Percentiles rank a stretch among this genome's conserved stretches.
These are phyloP conservation scores for Heracleum sosnowskyi DNA, from an alignment of 129 eudicot genomes.

Conservation along the genomic window DNA sequence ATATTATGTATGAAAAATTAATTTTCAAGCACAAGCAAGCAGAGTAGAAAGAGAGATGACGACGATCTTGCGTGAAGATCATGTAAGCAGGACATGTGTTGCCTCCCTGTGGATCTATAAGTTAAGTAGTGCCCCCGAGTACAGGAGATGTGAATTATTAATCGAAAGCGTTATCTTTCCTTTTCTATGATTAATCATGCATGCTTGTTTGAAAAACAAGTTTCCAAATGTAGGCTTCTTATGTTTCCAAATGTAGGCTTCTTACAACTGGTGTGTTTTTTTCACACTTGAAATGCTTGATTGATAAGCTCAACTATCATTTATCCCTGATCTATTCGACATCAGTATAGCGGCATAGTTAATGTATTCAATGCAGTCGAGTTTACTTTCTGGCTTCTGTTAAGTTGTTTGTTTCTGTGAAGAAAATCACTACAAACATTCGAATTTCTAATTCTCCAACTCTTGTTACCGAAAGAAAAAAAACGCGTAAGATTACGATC, in stretches of 20 bases:
- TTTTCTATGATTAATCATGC: background rate
- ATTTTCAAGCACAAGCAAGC: too few species aligned
- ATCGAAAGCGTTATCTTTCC: background rate
- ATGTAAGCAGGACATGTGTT: conserved; percentile 3
- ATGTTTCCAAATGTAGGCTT: background rate
- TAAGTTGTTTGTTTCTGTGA: too few species aligned
- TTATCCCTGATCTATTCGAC: too few species aligned
- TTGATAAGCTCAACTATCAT: background rate
- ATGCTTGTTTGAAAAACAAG: background rate
- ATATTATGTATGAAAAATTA: too few species aligned
- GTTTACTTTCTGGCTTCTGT: too few species aligned
- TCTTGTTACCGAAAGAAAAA: too few species aligned
- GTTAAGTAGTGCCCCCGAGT: background rate
- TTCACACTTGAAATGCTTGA: background rate
- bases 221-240: background rate
- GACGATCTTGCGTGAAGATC: background rate
- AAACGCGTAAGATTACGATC: too few species aligned
- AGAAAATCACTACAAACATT: too few species aligned
- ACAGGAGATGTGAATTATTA: background rate
- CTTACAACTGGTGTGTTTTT: background rate
- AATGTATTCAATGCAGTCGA: too few species aligned
- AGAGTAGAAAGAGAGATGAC: too few species aligned
- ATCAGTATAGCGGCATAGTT: too few species aligned
- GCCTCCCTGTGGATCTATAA: background rate
- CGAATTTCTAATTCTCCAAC: too few species aligned